A percentile compares a stretch with the other conserved stretches of the same genome.
phyloP scores from a whole-genome alignment of 345 rosid species.

The Citrus maxima region DNA sequence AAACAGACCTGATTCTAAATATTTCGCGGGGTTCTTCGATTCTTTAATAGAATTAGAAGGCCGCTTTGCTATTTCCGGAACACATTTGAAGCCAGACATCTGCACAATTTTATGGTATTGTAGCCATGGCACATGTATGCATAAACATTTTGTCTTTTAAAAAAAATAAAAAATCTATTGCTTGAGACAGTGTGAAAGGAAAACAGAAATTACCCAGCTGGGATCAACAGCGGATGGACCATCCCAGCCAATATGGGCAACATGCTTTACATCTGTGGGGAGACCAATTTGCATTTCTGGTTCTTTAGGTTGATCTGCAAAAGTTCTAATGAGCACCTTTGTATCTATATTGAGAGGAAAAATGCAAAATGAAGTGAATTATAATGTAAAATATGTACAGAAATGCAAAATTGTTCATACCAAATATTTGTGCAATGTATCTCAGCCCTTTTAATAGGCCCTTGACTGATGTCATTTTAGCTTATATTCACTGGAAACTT shows the following conservation, averaged over 20 bases:
- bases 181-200: neutral
- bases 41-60: slow-evolving; percentile 14
- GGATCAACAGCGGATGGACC: slow-evolving; percentile 51
- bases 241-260: slow-evolving; percentile 73
- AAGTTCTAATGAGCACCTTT: neutral
- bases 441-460: slow-evolving; percentile 59
- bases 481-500: neutral
- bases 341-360: neutral
- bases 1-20: slow-evolving; percentile 20
- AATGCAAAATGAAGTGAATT: neutral
- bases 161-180: neutral
- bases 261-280: slow-evolving; percentile 83
- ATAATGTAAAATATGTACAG: neutral
- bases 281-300: slow-evolving; percentile 56
- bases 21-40: neutral
- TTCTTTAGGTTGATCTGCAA: slow-evolving; percentile 52
- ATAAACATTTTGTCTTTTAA: neutral
- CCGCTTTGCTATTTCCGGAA: slow-evolving; percentile 9
- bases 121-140: neutral
- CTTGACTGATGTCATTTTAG: slow-evolving; percentile 37
- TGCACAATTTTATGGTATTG: slow-evolving; percentile 2
- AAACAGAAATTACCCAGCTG: slow-evolving; percentile 53
- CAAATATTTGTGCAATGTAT: slow-evolving; percentile 50
- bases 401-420: slow-evolving; percentile 20
- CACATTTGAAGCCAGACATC: slow-evolving; percentile 38